phyloP scores from a whole-genome alignment of 805 yeast genomes.

The Starmerella bacillaris region DNA sequence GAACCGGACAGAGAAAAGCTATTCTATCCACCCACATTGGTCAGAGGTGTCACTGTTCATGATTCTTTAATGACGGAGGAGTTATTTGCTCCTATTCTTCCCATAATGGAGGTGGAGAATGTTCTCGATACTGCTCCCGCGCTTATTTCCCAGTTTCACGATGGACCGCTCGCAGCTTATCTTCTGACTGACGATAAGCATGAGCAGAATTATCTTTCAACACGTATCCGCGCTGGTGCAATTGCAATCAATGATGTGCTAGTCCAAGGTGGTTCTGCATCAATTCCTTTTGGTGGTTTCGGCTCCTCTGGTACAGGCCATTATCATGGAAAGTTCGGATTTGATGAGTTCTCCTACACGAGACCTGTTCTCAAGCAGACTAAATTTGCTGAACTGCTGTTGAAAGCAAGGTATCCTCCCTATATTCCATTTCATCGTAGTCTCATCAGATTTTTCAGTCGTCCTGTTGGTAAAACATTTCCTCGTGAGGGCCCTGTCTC shows the following conservation, averaged over 20 bases:
- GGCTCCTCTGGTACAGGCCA: constrained; percentile 70
- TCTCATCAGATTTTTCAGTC: constrained; percentile 14
- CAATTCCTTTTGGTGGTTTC: constrained; percentile 81
- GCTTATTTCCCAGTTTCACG: constrained; percentile 29
- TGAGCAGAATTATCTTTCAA: constrained; percentile 34
- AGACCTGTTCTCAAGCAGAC: constrained; percentile 51
- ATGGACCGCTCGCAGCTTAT: constrained; percentile 69
- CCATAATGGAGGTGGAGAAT: constrained; percentile 38
- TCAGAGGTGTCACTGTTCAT: constrained; percentile 41
- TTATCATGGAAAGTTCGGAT: constrained; percentile 60
- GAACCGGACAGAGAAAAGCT: constrained; percentile 24
- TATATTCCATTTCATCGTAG: constrained; percentile 24
- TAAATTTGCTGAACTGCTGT: constrained; percentile 40
- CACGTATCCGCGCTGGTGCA: constrained; percentile 52
- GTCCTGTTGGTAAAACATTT: constrained; percentile 9
- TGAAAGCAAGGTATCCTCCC: constrained; percentile 55
- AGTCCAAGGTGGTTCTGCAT: constrained; percentile 46
- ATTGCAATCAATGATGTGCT: constrained; percentile 51
- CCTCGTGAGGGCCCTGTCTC: neutral
- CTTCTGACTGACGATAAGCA: constrained; percentile 35
- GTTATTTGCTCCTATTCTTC: constrained; percentile 72
- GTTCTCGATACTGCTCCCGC: constrained; percentile 17
- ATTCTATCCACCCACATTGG: constrained; percentile 55
- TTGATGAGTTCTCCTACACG: constrained; percentile 58
- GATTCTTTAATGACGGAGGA: constrained; percentile 64